Base-by-base conservation (phyloP, 2,329 filamentous ascomycete genomes). In the Neofusicoccum sp. region DNA sequence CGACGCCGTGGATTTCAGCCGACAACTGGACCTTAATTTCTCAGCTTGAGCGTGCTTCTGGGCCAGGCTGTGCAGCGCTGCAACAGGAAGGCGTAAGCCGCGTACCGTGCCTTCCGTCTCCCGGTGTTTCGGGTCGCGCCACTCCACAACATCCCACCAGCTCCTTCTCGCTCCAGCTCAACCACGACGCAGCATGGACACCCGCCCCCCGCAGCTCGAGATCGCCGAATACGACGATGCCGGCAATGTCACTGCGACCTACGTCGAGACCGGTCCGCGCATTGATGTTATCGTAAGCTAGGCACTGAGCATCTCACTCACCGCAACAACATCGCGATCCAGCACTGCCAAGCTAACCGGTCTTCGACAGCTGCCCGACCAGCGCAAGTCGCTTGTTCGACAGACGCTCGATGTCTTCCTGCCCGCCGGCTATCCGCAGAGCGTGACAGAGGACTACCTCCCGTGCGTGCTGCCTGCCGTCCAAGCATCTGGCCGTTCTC, bases 361-460 rank as follows among this genome's bases (percentile, higher is more conserved):
- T 58, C 44, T 20, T 26, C 11, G 30, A 47, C 33, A 68, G 67
- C 54, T 56, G 24, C 66, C 66, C 5, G 58, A 61, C 14, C 33
- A 59, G n/a, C 45, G 58, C 20, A 70, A 68, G 56, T 36, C 63
- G 20, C 64, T 70, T 61, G 71, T 70, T 65, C 75, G 75, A 66
- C 72, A 65, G 59, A 64, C 85, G 1, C 71, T 92, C 43, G 87
- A 91, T 66, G 84, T 93, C 30, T 96, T 96, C 71, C 81, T 96
- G 1, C 93, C 93, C 0, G 87, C 89, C 1, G 92, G 92, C n/a
- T 97, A 89, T 73, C 93, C 92, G 0, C 85, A 92, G 66, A 95
- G 88, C 51, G 93, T 97, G 31, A 93, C 89, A 1, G 79, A 85
- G 12, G 92, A 97, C 74, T 97, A 97, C 74, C 79, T 91, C 4